Conservation (phyloP, 305 asterid genomes). For the Fraxinus ornus region DNA sequence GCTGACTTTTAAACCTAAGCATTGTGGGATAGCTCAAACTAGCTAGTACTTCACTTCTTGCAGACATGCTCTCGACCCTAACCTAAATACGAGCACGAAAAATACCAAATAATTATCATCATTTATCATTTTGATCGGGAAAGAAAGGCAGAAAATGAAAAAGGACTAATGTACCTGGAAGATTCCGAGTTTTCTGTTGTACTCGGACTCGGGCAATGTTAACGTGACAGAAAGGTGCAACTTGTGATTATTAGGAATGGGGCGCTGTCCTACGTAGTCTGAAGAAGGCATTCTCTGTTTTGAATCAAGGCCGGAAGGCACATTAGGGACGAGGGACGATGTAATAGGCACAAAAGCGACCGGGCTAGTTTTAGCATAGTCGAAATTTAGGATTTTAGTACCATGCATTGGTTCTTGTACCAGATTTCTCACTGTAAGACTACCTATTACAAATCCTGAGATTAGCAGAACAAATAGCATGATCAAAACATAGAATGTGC, state of each 20-base stretch:
- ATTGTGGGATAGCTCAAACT: conserved; percentile 56
- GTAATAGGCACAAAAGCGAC: conserved; percentile 44
- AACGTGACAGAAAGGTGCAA: conserved; percentile 47
- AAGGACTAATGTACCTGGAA: conserved; percentile 53
- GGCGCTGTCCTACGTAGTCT: conserved; percentile 19
- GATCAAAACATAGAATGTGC: conserved; percentile 42
- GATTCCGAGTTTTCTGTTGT: conserved; percentile 60
- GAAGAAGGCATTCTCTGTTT: conserved; percentile 3
- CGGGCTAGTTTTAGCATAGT: conserved; percentile 60
- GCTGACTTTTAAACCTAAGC: conserved; percentile 59
- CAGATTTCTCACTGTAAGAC: conserved; percentile 33
- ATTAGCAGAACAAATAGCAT: conserved; percentile 42
- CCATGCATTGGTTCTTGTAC: conserved; percentile 47
- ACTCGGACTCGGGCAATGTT: conserved; percentile 68
- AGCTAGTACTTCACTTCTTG: conserved; percentile 35
- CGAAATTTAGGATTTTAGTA: conserved; percentile 51
- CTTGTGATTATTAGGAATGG: conserved; percentile 44
- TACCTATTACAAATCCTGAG: conserved; percentile 43
- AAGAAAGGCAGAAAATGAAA: not conserved
- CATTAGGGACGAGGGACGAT: conserved; percentile 20
- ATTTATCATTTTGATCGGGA: not conserved
- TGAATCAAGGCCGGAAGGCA: conserved; percentile 5
- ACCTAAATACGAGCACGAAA: conserved; percentile 36
- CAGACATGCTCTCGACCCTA: conserved; percentile 55
- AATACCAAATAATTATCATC: not conserved